Evolutionary conservation across 495 filamentous ascomycete genomes (phyloP).

Genomic region (Penicillium goetzii): DNA sequence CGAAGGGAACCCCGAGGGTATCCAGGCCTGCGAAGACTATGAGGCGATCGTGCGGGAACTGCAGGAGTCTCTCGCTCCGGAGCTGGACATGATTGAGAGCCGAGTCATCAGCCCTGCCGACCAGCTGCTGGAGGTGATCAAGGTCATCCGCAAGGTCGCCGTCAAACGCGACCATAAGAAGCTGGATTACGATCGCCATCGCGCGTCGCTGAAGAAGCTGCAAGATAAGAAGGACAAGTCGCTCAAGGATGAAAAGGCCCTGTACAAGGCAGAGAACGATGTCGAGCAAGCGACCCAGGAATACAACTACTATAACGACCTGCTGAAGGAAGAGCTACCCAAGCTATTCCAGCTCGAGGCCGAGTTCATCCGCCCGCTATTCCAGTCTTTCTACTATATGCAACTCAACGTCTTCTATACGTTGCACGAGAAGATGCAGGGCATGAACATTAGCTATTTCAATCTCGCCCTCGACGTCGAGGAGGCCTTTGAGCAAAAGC

Average conservation of each 20-base stretch:
- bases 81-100: constrained; percentile 96
- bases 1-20: constrained; percentile 92
- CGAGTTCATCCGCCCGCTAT: constrained; percentile 95
- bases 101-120: constrained; percentile 92
- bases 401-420: constrained; percentile 99
- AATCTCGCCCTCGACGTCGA: constrained; percentile 87
- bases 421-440: constrained; percentile 96
- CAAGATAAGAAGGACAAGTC: constrained; percentile 97
- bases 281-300: constrained; percentile 92
- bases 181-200: constrained; percentile 90
- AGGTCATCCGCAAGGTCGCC: constrained; percentile 86
- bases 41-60: constrained; percentile 88
- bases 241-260: constrained; percentile 94
- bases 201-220: constrained; percentile 82
- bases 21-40: constrained; percentile 95
- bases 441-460: constrained; percentile 95
- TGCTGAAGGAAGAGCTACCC: constrained; percentile 93
- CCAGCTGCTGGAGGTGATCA: constrained; percentile 92
- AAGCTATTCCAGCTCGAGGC: constrained; percentile 90
- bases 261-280: constrained; percentile 94
- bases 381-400: constrained; percentile 99
- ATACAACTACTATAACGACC: constrained; percentile 94
- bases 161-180: constrained; percentile 96
- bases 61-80: constrained; percentile 82
- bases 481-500: constrained; percentile 84